Base-by-base conservation (phyloP, 2,329 filamentous ascomycete genomes). In the Colletotrichum sp. region DNA sequence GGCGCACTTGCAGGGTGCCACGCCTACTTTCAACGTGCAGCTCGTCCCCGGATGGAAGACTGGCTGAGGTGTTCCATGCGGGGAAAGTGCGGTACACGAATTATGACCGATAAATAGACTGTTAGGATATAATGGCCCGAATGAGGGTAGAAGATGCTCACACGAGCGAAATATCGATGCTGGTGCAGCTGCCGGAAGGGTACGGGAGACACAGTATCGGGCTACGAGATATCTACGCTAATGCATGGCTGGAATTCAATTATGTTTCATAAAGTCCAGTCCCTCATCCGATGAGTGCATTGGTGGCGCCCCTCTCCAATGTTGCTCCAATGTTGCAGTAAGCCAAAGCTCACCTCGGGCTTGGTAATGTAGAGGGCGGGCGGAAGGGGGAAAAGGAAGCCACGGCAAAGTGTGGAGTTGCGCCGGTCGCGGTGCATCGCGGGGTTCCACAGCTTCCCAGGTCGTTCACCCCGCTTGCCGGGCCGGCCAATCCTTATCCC, bases 1-100 rank as follows among this genome's bases (percentile, higher is more conserved):
- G 78, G 87, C 89, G 62, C 93, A 94, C 81, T 87, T 93, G 30
- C 85, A 90, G 77, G 88, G 80, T 15, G 80, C 79, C 26, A 82
- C 87, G 38, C 85, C 87, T 8, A 87, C 84, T 10, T 89, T 89
- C 78, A 83, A 81, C 60, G 85, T 88, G 16, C 84, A 86, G 76
- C 79, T 86, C 60, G 80, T 84, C 15, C 76, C 75, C 9, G 76
- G 66, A 10, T 78, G 76, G 76, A 70, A 74, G 71, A 38, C 71
- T 10, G 64, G 69, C 16, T 76, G 58, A 72, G 12, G 30, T 28
- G 64, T 10, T 34, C 8, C 30, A 6, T 5, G 26, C 4, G 36
- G 52, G 15, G 3, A 26, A 48, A 61, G n/a, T 61, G 21, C n/a
- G 15, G 26, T 24, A 34, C 21, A 32, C 28, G 21, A 28, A 16